Conservation (phyloP, 1,284 basidiomycete species). For the Xerocomus amazonicus region DNA sequence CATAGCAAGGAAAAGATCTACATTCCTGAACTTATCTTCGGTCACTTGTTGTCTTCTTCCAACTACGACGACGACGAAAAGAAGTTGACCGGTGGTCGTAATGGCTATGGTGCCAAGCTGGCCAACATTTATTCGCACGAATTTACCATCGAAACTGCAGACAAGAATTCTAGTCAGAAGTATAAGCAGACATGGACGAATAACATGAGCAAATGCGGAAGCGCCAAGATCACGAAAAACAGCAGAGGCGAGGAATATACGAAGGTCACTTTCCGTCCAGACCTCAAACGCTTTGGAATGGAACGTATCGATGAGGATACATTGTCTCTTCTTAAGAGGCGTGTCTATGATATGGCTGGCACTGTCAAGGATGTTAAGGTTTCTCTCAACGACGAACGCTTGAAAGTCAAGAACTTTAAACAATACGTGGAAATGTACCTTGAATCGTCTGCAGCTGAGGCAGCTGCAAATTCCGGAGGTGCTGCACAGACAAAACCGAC, state of each 20-base stretch:
- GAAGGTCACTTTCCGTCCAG: constrained; percentile 93
- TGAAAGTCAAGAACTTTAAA: constrained; percentile 97
- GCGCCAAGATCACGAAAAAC: constrained; percentile 93
- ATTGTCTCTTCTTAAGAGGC: constrained; percentile 85
- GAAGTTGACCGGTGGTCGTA: constrained; percentile 97
- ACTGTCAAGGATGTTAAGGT: constrained; percentile 95
- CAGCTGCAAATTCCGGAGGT: constrained; percentile 65
- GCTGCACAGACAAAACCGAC: constrained; percentile 73
- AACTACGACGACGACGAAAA: constrained; percentile 99
- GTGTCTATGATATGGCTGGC: constrained; percentile 97
- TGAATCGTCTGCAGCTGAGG: constrained; percentile 64
- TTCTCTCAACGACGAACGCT: constrained; percentile 85
- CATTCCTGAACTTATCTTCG: constrained; percentile 98
- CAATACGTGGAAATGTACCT: constrained; percentile 97
- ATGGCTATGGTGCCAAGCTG: constrained; percentile 97
- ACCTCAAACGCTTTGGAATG: constrained; percentile 93
- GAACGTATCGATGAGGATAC: constrained; percentile 89
- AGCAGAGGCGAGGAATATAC: constrained; percentile 87
- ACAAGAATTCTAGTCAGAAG: constrained; percentile 84
- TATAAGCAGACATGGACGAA: constrained; percentile 95
- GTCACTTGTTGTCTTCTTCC: constrained; percentile 91
- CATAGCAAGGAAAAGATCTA: constrained; percentile 92
- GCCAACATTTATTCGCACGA: constrained; percentile 98
- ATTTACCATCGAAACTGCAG: constrained; percentile 97
- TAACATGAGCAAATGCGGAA: constrained; percentile 89